Conservation (phyloP, 2,329 filamentous ascomycete genomes). For the Epicoccum nigrum region DNA sequence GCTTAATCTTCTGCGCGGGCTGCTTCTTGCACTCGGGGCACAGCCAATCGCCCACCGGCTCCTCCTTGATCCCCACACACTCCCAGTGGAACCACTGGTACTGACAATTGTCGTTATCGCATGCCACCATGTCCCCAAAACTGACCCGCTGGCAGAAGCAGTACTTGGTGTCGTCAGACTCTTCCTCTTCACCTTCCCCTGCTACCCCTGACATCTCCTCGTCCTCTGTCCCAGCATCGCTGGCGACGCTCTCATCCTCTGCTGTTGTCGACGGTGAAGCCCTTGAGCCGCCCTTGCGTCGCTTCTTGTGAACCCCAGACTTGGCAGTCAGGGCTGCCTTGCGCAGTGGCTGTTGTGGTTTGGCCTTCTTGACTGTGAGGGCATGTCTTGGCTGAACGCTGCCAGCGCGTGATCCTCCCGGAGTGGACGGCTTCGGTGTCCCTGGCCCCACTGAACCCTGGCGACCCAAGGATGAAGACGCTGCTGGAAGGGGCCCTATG, state of each 20-base stretch:
- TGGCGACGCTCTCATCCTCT: slow-evolving; percentile 62
- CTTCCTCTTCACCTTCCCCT: slow-evolving; percentile 62
- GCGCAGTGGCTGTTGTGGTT: slow-evolving; percentile 57
- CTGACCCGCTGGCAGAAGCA: slow-evolving; percentile 83
- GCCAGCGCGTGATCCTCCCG: slow-evolving; percentile 60
- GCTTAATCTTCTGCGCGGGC: slow-evolving; percentile 50
- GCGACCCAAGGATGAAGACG: slow-evolving; percentile 61
- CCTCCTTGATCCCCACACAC: slow-evolving; percentile 57
- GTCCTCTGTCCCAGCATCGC: slow-evolving; percentile 48
- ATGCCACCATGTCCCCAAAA: slow-evolving; percentile 88
- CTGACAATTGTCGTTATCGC: slow-evolving; percentile 80
- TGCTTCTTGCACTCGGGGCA: slow-evolving; percentile 52
- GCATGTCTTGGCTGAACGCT: slow-evolving; percentile 63
- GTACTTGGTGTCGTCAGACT: slow-evolving; percentile 77
- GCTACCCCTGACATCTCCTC: slow-evolving; percentile 61
- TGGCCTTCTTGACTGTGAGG: slow-evolving; percentile 59
- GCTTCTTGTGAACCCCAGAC: slow-evolving; percentile 46
- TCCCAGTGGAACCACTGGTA: slow-evolving; percentile 90
- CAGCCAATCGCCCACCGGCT: slow-evolving; percentile 58
- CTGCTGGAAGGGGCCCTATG: slow-evolving; percentile 59
- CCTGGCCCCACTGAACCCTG: slow-evolving; percentile 67
- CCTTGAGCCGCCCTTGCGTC: slow-evolving; percentile 44
- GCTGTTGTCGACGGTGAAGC: slow-evolving; percentile 52
- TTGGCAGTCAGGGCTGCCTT: slow-evolving; percentile 46
- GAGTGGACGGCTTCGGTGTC: slow-evolving; percentile 66